These are phyloP conservation scores for Oleoguttula mirabilis DNA, from an alignment of 495 filamentous ascomycete genomes.

Conservation along the genomic window DNA sequence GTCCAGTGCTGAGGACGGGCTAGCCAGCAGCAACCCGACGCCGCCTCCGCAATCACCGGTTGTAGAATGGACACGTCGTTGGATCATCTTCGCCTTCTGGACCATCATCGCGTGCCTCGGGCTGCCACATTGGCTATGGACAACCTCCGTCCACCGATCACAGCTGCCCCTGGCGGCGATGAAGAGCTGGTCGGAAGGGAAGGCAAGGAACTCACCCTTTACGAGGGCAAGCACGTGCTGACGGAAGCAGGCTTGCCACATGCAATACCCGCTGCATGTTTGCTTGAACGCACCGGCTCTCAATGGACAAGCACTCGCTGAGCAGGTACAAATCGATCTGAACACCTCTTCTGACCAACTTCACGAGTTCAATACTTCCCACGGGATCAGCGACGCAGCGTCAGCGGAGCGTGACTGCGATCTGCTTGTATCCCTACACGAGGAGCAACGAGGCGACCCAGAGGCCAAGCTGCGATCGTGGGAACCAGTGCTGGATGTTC, in stretches of 20 bases:
- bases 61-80: conserved; percentile 13
- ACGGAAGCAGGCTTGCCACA: conserved; percentile 57
- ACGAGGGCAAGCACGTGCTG: not conserved
- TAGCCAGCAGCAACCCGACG: no score
- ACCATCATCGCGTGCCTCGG: conserved; percentile 70
- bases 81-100: conserved; percentile 81
- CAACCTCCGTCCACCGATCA: conserved; percentile 88
- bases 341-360: conserved; percentile 70
- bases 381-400: conserved; percentile 5
- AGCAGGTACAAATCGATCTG: conserved; percentile 65
- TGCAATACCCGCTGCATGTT: conserved; percentile 78
- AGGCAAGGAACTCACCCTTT: conserved; percentile 41
- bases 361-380: conserved; percentile 41
- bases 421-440: no score
- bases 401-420: not conserved
- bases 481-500: conserved; percentile 61
- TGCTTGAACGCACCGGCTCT: conserved; percentile 59
- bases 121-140: conserved; percentile 91
- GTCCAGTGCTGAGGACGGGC: no score
- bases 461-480: conserved; percentile 52
- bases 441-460: no score
- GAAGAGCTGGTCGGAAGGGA: conserved; percentile 87
- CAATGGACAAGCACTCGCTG: conserved; percentile 29
- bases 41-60: conserved; percentile 9
- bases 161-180: conserved; percentile 73